phyloP scores from a whole-genome alignment of 306 rosid genomes.

The Lathyrus tuberosus region DNA sequence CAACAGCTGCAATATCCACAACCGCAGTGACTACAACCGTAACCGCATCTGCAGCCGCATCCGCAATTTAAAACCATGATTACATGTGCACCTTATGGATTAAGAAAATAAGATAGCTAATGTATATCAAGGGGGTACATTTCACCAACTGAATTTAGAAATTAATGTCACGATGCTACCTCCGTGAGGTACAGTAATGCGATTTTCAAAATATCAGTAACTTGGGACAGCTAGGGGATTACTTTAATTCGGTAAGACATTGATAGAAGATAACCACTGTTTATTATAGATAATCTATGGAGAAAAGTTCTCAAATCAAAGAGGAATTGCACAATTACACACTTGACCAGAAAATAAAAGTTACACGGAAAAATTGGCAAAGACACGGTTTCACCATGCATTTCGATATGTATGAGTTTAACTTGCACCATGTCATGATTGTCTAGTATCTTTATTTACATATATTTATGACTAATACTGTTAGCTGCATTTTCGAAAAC shows the following conservation, averaged over 20 bases:
- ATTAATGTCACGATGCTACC: too few relatives aligned
- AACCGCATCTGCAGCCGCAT: too few relatives aligned
- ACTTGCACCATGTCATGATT: slow-evolving; percentile 10
- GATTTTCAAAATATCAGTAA: neutral
- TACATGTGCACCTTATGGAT: slow-evolving; percentile 10
- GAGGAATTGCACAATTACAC: neutral
- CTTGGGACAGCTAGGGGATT: too few relatives aligned
- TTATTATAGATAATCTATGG: neutral
- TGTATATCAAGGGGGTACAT: slow-evolving; percentile 35
- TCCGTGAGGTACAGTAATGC: too few relatives aligned
- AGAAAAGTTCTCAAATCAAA: neutral
- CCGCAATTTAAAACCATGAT: too few relatives aligned
- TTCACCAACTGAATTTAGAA: slow-evolving; percentile 21
- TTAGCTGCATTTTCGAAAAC: slow-evolving; percentile 2
- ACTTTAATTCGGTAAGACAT: neutral
- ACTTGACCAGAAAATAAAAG: neutral
- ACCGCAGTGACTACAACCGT: too few relatives aligned
- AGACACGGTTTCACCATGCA: neutral
- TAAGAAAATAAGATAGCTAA: slow-evolving; percentile 52
- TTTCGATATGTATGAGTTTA: slow-evolving; percentile 6
- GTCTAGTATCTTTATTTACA: slow-evolving; percentile 12
- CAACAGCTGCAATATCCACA: too few relatives aligned
- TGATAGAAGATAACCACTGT: neutral
- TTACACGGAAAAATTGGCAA: too few relatives aligned
- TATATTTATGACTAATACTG: slow-evolving; percentile 7